These are phyloP conservation scores for Yamadazyma akitaensis DNA, from an alignment of 805 yeast genomes.

Conservation along the genomic window DNA sequence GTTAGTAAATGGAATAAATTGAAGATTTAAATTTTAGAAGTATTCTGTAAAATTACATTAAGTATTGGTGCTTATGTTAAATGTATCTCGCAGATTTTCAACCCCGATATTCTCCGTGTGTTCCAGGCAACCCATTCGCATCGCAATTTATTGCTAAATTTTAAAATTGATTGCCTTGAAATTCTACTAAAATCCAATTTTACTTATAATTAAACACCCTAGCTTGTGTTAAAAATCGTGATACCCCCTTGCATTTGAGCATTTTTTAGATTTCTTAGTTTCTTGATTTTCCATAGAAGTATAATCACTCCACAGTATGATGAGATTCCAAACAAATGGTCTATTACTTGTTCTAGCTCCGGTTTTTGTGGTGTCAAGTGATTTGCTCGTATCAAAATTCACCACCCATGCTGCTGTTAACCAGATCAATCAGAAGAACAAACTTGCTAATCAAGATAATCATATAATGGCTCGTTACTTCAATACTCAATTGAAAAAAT, in stretches of 20 bases:
- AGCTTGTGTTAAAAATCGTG: background rate
- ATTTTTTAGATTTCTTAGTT: too few relatives aligned
- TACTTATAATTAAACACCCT: too few relatives aligned
- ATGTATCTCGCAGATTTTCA: too few relatives aligned
- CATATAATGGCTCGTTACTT: constrained; percentile 10
- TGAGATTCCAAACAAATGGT: constrained; percentile 22
- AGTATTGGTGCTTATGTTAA: too few relatives aligned
- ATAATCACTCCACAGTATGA: constrained; percentile 3
- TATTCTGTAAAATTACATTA: background rate
- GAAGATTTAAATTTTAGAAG: background rate
- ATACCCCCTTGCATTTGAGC: background rate
- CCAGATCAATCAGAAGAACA: constrained; percentile 9
- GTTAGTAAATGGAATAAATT: constrained; percentile 21
- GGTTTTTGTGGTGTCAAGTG: constrained; percentile 29
- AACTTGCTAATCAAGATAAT: background rate
- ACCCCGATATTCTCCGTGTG: too few relatives aligned
- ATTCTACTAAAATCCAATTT: too few relatives aligned
- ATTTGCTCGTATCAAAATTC: constrained; percentile 23
- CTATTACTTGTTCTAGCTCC: constrained; percentile 27
- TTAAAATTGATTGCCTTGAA: background rate
- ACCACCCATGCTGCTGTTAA: constrained; percentile 18
- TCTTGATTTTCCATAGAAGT: too few relatives aligned
- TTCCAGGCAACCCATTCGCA: background rate
- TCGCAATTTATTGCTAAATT: background rate
- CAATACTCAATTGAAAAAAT: constrained; percentile 13